Percentiles rank a stretch among this genome's conserved stretches.
Evolutionary conservation across 345 rosid species (phyloP).

Genomic region (Lumnitzera littorea): DNA sequence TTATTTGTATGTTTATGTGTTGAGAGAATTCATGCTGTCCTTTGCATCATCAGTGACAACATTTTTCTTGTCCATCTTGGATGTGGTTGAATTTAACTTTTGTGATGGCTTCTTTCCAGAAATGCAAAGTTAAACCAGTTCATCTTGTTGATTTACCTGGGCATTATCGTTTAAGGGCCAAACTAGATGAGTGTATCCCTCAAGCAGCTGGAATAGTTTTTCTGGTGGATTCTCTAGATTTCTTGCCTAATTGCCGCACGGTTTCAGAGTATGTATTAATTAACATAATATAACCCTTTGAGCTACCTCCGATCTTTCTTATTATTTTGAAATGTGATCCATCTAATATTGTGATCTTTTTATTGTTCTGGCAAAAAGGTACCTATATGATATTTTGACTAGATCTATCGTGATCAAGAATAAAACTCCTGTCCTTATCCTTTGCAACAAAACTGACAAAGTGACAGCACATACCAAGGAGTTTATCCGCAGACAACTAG

Average conservation of each 20-base stretch:
- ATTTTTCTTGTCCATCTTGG: too few species aligned
- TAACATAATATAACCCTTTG: neutral
- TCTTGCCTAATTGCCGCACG: conserved; percentile 66
- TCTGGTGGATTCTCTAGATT: conserved; percentile 83
- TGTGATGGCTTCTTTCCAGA: conserved; percentile 23
- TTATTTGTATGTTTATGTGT: neutral
- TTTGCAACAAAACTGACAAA: conserved; percentile 93
- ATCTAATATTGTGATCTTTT: neutral
- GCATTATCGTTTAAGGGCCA: conserved; percentile 76
- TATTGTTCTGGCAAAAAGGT: conserved; percentile 37
- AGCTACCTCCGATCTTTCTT: neutral
- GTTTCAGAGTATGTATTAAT: conserved; percentile 57
- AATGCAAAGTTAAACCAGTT: conserved; percentile 62
- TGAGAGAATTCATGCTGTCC: neutral
- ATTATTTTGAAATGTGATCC: conserved; percentile 10
- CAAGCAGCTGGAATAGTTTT: conserved; percentile 86
- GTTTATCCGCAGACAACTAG: conserved; percentile 80
- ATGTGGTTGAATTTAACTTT: neutral
- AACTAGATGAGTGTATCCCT: conserved; percentile 74
- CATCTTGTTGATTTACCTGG: conserved; percentile 97
- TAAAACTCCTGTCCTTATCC: conserved; percentile 69
- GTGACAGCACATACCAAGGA: conserved; percentile 92
- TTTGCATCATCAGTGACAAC: neutral
- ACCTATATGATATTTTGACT: conserved; percentile 83
- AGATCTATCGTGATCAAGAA: conserved; percentile 63